Base-by-base conservation (phyloP, 2,329 filamentous ascomycete genomes). In the Rutstroemia sp. region DNA sequence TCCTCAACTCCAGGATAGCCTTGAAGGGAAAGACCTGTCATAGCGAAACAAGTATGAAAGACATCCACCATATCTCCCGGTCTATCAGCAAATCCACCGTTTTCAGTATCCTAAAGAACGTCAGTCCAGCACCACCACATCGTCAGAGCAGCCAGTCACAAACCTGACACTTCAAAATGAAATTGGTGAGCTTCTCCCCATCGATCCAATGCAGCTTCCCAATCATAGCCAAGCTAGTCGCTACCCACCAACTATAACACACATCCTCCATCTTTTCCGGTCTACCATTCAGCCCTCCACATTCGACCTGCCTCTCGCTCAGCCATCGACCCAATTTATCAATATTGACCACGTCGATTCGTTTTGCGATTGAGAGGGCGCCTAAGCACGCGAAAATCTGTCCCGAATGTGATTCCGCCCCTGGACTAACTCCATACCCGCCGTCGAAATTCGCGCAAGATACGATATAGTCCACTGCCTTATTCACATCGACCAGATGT, bases 181-280 rank as follows among this genome's bases (percentile, higher is more conserved):
- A 99, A 23, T 73, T 71, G 52, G 85, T 80, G 65, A 99, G 79
- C 68, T 89, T 88, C 57, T 85, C 78, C 50, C 85, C 81, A 74
- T 99, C 90, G 69, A 99, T 95, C 94, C 94, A 99, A 71, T 96
- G 89, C 53, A 91, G 79, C 55, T 86, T 85, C 54, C 81, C 85
- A 63, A 99, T 88, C 79, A 97, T 96, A 47, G 88, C 86, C 63
- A 99, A 75, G 70, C 92, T 96, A 69, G 89, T 92, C 68, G 92
- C 76, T 46, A 97, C 94, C 94, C 94, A 99, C 94, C 94, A 99
- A 71, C 90, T 96, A 74, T 99, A 99, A 75, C 94, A 99, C 14
- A 96, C 92, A 71, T 99, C 94, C 70, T 96, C 92, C 61, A 88
- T 75, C 76, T 99, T 99, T 74, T 97, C 94, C 0, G 94, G 94